Evolutionary conservation across 2,329 filamentous ascomycete genomes (phyloP), one percentile per base, ranked within the genome.

Genomic region (Cladorrhinum sp.): DNA sequence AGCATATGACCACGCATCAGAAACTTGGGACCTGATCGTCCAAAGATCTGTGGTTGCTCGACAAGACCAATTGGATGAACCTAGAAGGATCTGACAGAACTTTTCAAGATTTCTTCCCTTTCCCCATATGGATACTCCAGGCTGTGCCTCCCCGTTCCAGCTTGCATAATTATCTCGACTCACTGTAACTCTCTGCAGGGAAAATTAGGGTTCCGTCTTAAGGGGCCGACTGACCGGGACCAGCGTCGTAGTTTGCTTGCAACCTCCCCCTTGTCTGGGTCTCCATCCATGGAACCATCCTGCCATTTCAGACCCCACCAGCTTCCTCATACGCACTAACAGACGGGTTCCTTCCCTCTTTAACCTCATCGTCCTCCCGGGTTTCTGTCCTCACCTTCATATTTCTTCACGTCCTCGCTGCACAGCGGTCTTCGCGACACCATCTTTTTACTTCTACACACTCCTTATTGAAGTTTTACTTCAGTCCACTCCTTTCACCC

Each of bases 401-500:
- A 32, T 27, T 57, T 54, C 59, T 59, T 41, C 36, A 48, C 23
- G 18, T 56, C 41, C 49, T 48, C 25, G 20, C 53, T 55, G 10
- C 22, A 24, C 32, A n/a, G 53, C 36, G 53, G 23, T 23, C 38
- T 25, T 45, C 41, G 38, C 22, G 53, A 56, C 32, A 29, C 20
- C 57, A 27, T 59, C 41, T 55, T 38, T 54, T 57, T 55, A 58
- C 48, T 55, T 62, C 56, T 56, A 58, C 60, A 63, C 53, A 53
- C 32, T 57, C 60, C 58, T 61, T 61, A 60, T 64, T 60, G 59
- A 58, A 63, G 60, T 62, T 57, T 50, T 50, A 65, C 67, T 68
- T 65, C 57, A 59, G 63, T 68, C 63, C 68, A 66, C 61, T 70
- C 63, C 62, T 65, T 70, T 64, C 25, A 16, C 25, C 27, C 22